These are phyloP conservation scores for Berkeleyomyces rouxiae DNA, from an alignment of 2,329 filamentous ascomycete species.

Conservation along the genomic window DNA sequence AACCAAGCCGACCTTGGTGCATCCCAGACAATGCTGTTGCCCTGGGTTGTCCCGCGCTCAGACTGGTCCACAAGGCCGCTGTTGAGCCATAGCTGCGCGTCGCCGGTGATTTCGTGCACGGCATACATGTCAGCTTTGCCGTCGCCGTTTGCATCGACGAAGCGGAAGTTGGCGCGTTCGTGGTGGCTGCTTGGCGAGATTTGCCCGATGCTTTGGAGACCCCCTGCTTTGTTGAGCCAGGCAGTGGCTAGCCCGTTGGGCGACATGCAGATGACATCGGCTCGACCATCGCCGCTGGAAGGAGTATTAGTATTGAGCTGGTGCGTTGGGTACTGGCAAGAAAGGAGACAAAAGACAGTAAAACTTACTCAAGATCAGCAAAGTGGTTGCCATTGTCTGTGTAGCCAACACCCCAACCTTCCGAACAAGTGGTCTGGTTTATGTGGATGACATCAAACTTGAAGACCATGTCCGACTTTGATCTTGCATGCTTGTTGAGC, in stretches of 20 bases:
- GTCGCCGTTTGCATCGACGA: conserved; percentile 25
- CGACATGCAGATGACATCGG: conserved; percentile 22
- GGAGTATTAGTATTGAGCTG: conserved; percentile 1
- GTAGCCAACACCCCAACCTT: conserved; percentile 18
- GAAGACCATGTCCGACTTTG: conserved; percentile 1
- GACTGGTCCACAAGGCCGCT: conserved; percentile 12
- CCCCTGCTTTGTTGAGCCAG: conserved; percentile 16
- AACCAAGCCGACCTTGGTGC: neutral
- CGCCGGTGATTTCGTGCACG: conserved; percentile 22
- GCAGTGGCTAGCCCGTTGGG: conserved; percentile 18
- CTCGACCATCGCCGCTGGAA: conserved; percentile 17
- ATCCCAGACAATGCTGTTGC: neutral
- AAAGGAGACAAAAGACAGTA: too few species aligned
- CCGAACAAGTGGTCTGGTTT: conserved; percentile 14
- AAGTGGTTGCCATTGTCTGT: conserved; percentile 20
- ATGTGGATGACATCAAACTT: conserved; percentile 10
- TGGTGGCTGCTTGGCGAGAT: conserved; percentile 19
- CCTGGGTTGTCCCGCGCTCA: neutral
- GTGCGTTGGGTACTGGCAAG: too few species aligned
- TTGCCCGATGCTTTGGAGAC: conserved; percentile 17
- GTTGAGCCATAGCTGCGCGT: conserved; percentile 21
- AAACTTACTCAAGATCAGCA: conserved; percentile 19
- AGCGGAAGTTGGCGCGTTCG: conserved; percentile 24
- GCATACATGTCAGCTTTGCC: conserved; percentile 22
- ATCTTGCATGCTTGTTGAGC: conserved; percentile 12